Percentiles rank a stretch among this genome's conserved stretches.
Conservation (phyloP, 2,329 filamentous ascomycete genomes). For the Paecilomyces niveus region DNA sequence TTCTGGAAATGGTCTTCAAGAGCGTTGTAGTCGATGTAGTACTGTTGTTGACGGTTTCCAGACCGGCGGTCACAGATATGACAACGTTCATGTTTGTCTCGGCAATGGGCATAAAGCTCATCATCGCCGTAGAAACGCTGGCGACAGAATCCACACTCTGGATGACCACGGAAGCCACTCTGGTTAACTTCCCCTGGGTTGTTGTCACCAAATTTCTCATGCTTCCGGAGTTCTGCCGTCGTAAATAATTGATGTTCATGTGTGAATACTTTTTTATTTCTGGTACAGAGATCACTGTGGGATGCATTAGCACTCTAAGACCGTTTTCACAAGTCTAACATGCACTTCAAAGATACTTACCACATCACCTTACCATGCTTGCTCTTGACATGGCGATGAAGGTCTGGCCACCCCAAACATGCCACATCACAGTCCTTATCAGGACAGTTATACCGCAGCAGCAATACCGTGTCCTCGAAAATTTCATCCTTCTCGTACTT, state of each 20-base stretch:
- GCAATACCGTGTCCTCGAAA: slow-evolving; percentile 78
- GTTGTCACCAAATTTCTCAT: slow-evolving; percentile 88
- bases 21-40: slow-evolving; percentile 81
- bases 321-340: slow-evolving; percentile 3
- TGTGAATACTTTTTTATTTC: slow-evolving; percentile 97
- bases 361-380: slow-evolving; percentile 83
- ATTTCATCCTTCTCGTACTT: slow-evolving; percentile 85
- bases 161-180: slow-evolving; percentile 93
- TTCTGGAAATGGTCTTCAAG: slow-evolving; percentile 80
- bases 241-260: slow-evolving; percentile 95
- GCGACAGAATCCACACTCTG: slow-evolving; percentile 86
- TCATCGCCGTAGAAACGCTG: slow-evolving; percentile 93
- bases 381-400: slow-evolving; percentile 73
- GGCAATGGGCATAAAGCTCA: slow-evolving; percentile 87
- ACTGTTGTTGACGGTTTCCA: slow-evolving; percentile 65
- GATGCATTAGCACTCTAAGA: neutral
- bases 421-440: slow-evolving; percentile 77
- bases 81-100: slow-evolving; percentile 89
- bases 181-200: slow-evolving; percentile 83
- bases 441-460: slow-evolving; percentile 92
- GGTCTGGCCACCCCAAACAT: slow-evolving; percentile 70
- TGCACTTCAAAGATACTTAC: slow-evolving; percentile 31
- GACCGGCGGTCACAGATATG: slow-evolving; percentile 78
- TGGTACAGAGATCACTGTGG: slow-evolving; percentile 69
- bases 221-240: slow-evolving; percentile 68